Evolutionary conservation across 106 monocot genomes (phyloP).

Genomic region (Gastrodia elata): DNA sequence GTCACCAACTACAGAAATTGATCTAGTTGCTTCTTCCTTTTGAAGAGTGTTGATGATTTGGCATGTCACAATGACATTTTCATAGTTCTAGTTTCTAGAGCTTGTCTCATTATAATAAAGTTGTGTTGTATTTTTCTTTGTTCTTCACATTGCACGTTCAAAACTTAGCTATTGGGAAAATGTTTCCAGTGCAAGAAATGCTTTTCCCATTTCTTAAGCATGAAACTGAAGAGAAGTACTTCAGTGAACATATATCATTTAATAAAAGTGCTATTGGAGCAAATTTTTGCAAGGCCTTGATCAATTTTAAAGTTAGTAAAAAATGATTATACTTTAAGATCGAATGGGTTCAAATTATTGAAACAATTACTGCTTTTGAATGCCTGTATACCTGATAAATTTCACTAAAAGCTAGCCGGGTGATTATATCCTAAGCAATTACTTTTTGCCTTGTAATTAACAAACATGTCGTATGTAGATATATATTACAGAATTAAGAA

Average conservation of each 20-base stretch:
- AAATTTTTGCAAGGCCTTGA: not conserved
- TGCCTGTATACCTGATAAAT: not conserved
- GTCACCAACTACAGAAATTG: too few relatives aligned
- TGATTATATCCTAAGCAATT: not conserved
- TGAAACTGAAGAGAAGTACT: not conserved
- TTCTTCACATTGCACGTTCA: not conserved
- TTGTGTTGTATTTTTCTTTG: not conserved
- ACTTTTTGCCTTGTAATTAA: not conserved
- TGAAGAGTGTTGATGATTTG: too few relatives aligned
- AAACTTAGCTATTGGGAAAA: not conserved
- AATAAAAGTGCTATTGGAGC: not conserved
- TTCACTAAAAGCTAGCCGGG: not conserved
- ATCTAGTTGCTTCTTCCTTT: not conserved
- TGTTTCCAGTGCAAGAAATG: not conserved
- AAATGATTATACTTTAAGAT: not conserved
- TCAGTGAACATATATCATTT: not conserved
- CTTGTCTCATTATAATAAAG: too few relatives aligned
- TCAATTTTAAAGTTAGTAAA: not conserved
- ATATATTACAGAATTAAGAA: too few relatives aligned
- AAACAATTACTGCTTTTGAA: not conserved
- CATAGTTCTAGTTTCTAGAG: too few relatives aligned
- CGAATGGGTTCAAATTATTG: not conserved
- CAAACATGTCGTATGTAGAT: not conserved
- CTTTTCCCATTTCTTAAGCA: not conserved
- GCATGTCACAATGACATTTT: too few relatives aligned